These are phyloP conservation scores for Neonothopanus nambi DNA, from an alignment of 1,284 basidiomycete species.

Conservation along the genomic window DNA sequence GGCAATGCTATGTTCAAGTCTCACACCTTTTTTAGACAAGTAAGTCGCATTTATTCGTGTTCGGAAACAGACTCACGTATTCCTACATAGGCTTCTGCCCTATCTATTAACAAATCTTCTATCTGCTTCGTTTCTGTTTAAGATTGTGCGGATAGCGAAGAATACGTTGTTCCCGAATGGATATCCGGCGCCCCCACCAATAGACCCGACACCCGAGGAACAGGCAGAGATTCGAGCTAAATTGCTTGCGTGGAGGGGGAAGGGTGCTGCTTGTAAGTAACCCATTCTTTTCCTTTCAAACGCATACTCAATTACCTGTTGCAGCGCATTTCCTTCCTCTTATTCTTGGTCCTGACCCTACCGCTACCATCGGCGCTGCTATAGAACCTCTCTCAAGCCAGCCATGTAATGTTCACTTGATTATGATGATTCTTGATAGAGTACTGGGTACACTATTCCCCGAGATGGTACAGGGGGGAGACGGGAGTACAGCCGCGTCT, in stretches of 20 bases:
- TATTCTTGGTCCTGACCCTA: slow-evolving; percentile 49
- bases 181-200: slow-evolving; percentile 66
- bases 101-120: slow-evolving; percentile 60
- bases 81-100: slow-evolving; percentile 52
- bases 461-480: slow-evolving; percentile 41
- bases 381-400: slow-evolving; percentile 59
- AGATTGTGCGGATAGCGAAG: slow-evolving; percentile 52
- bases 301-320: background rate
- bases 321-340: slow-evolving; percentile 41
- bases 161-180: slow-evolving; percentile 78
- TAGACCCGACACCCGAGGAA: slow-evolving; percentile 71
- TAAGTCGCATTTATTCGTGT: slow-evolving; percentile 25
- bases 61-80: background rate
- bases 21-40: slow-evolving; percentile 54
- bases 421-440: slow-evolving; percentile 65
- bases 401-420: slow-evolving; percentile 67
- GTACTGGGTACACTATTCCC: slow-evolving; percentile 65
- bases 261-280: slow-evolving; percentile 46
- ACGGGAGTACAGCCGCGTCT: too few relatives aligned
- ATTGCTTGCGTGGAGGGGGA: slow-evolving; percentile 48
- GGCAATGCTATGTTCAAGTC: slow-evolving; percentile 36
- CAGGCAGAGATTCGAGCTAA: slow-evolving; percentile 58
- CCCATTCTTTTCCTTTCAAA: slow-evolving; percentile 5
- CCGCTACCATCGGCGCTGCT: slow-evolving; percentile 44
- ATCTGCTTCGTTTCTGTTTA: slow-evolving; percentile 50